These are phyloP conservation scores for Acacia acuminata DNA, from an alignment of 306 rosid genomes.

Conservation along the genomic window DNA sequence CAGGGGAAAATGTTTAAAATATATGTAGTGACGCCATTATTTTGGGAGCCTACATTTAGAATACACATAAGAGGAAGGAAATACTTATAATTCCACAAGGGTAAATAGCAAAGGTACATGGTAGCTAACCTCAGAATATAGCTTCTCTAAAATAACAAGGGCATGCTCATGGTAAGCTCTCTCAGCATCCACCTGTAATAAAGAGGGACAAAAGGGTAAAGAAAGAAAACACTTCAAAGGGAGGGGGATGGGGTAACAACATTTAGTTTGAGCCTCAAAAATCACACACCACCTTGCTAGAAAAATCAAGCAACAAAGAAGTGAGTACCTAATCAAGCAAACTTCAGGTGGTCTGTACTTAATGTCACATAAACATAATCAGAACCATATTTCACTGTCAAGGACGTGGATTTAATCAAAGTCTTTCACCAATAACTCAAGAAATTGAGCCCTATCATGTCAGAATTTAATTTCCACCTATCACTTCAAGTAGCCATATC, in stretches of 20 bases:
- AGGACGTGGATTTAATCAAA: slow-evolving; percentile 13
- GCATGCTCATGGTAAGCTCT: slow-evolving; percentile 76
- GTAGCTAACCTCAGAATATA: slow-evolving; percentile 72
- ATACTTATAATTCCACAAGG: slow-evolving; percentile 17
- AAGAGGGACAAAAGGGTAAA: slow-evolving; percentile 12
- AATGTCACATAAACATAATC: not conserved
- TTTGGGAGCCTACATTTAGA: slow-evolving; percentile 18
- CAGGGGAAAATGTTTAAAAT: not conserved
- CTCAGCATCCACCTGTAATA: slow-evolving; percentile 80
- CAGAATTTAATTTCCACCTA: slow-evolving; percentile 16
- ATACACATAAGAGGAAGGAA: slow-evolving; percentile 7
- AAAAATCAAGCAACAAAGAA: slow-evolving; percentile 14
- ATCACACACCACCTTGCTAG: not conserved
- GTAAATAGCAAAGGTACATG: slow-evolving; percentile 18
- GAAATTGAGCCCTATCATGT: not conserved
- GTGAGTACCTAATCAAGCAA: slow-evolving; percentile 5
- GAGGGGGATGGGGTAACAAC: not conserved
- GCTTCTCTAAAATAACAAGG: slow-evolving; percentile 69
- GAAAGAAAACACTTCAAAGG: not conserved
- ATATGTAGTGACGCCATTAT: slow-evolving; percentile 11
- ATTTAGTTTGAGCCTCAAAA: slow-evolving; percentile 32
- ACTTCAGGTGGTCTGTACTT: slow-evolving; percentile 1
- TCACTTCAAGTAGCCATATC: slow-evolving; percentile 19
- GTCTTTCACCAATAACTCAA: not conserved
- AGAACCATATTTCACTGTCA: not conserved